Base-by-base conservation (phyloP, 345 rosid genomes). In the Eutrema japonicum region DNA sequence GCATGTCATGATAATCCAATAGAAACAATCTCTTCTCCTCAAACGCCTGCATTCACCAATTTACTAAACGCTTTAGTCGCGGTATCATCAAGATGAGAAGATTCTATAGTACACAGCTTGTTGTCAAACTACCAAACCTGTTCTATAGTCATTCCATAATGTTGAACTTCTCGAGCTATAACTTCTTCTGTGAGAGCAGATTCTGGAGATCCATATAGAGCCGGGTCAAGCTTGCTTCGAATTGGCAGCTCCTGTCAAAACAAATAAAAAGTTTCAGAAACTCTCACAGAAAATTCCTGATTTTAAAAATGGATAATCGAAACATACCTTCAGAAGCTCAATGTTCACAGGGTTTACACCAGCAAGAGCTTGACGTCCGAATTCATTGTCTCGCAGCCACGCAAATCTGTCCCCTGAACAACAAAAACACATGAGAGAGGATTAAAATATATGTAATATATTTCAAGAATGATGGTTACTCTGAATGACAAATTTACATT, bases 261-360 rank as follows among this genome's bases (percentile, higher is more conserved):
- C 14, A 54, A 2, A 38, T 37, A 18, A 38, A 10, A 55, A 55
- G 7, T 38, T 54, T 71, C 47, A 57, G 11, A 64, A 64, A 16
- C 80, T 46, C 41, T 29, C 18, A 38, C 0, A 57, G 1, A 40
- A 45, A 7, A 5, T 37, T 56, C 9, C 0, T 32, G 66, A 52
- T 27, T 27, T 1, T 9, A 46, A 11, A 51, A 46, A 64, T 48
- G 50, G 65, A 52, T 3, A 8, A 50, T 53, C 6, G 55, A 60
- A 53, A 59, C 64, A 47, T 40, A 84, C 97, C 95, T 80, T 91
- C 11, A 91, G 56, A 67, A 91, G 68, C 85, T 88, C 86, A 55
- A 94, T 91, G 80, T 81, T 85, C 35, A 91, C 95, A 2, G 98
- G 96, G 65, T 94, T 91, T 62, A 94, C 97, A 71, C 97, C 98